Evolutionary conservation across 176 grass and related monocot species (phyloP), one percentile per base, ranked within the genome.

Genomic region (Oryza officinalis): DNA sequence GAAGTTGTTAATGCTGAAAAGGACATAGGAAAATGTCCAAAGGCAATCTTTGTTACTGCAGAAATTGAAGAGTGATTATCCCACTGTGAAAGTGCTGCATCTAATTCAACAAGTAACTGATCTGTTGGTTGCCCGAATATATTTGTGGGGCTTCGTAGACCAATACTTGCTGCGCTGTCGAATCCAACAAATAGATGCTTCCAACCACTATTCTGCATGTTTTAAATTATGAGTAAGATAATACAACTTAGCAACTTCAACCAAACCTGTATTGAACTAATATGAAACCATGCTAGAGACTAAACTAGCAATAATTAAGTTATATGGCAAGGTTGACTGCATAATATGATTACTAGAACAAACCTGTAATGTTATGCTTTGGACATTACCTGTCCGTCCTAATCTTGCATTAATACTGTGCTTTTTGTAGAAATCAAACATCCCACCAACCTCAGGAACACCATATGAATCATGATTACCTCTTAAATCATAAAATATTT

Each of bases 11-110:
- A 75, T 86, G 84, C 47, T 25, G 80, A 86, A 63, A 90, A 90
- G 4, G 88, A 90, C 65, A 86, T 69, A 79, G 88, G 88, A 43
- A 90, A 90, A 77, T 90, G 88, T 43, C 84, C 88, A 83, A 86
- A 90, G 43, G 80, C 13, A 4, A 90, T 49, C 63, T 90, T 90
- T 33, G 88, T 90, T 63, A 80, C 12, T 25, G 61, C 57, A 8
- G 6, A 77, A 20, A 11, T 50, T 22, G 46, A 64, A 64, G 67
- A 74, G 30, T 79, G 60, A 83, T 61, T 40, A 75, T 86, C 80
- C 84, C 88, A 90, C 44, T 83, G 77, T 69, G 88, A 86, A 38
- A 90, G 84, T 15, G 74, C 67, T 27, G 61, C 31, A 41, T 90
- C 88, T 83, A 90, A 67, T 60, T 86, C 32, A 73, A 14, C 69